Base-by-base conservation (phyloP, 2,329 filamentous ascomycete species). In the Cytospora schulzeri region DNA sequence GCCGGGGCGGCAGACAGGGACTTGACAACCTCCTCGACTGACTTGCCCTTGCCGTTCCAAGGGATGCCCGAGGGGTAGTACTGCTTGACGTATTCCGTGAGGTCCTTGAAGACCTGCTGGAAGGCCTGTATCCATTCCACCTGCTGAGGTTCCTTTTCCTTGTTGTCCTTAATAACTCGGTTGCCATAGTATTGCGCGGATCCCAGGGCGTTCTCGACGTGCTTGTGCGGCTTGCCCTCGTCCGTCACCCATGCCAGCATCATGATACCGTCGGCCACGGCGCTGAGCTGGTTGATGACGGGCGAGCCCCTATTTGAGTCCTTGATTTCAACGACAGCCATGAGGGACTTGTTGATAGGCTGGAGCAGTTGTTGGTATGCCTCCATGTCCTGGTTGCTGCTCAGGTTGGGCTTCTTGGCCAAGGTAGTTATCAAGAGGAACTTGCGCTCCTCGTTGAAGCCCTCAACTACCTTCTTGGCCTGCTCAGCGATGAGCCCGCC, bases 121-220 rank as follows among this genome's bases (percentile, higher is more conserved):
- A 96, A 97, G n/a, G 92, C 83, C 72, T 94, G 91, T 38, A 97
- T 88, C 87, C 93, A 99, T 73, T 95, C 89, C 62, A 93, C 85
- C 71, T 97, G 91, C 71, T 87, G 86, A 62, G 86, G 84, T 72
- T 94, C 91, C 81, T 84, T 86, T 60, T 87, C 93, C 79, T 96
- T 97, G 77, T 91, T 89, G 71, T 96, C 91, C 79, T 93, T 96
- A 70, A 98, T 80, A 45, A 99, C 91, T 71, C 93, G 88, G 80
- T 99, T 98, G 38, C 95, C 95, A 72, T 92, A 97, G 80, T 96
- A 96, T 75, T 98, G 90, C 50, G 93, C 92, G 58, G 92, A 90
- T 33, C 89, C 88, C 24, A 96, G 83, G 65, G 89, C 89, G 70
- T 97, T 93, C 55, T 89, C 89, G 55, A 98, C 90, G 72, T 93